These are phyloP conservation scores for Piromyces finnis DNA, from an alignment of 192 early-diverging fungal species.

Conservation along the genomic window DNA sequence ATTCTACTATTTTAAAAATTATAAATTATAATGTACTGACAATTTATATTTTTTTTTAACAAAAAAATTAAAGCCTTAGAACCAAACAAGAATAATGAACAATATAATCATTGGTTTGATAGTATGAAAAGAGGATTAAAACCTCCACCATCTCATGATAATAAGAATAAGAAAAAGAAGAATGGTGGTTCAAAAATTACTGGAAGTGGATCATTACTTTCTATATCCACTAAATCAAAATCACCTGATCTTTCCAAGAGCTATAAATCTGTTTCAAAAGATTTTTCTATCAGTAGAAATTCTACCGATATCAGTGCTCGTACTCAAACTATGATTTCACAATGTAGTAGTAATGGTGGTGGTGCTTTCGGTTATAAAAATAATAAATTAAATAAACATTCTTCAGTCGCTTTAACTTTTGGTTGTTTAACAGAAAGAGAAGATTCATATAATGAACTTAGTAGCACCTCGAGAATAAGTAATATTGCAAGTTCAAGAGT, in stretches of 20 bases:
- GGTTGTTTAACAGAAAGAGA: background rate
- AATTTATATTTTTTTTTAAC: background rate
- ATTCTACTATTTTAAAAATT: too few relatives aligned
- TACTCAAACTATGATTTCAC: background rate
- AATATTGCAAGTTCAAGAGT: background rate
- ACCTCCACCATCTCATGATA: background rate
- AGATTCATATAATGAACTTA: background rate
- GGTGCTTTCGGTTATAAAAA: background rate
- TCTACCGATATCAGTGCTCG: background rate
- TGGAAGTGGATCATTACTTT: background rate
- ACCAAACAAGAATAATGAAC: background rate
- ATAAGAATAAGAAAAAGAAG: background rate
- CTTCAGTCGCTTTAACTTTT: background rate
- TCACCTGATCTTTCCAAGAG: background rate
- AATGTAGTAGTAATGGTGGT: background rate
- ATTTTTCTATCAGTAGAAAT: background rate
- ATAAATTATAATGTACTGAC: too few relatives aligned
- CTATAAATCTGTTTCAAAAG: background rate
- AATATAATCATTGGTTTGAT: background rate
- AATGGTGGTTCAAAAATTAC: background rate
- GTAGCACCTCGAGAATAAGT: background rate
- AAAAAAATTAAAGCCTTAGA: background rate
- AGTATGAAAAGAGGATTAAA: background rate
- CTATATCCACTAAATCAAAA: background rate
- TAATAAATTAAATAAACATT: background rate